Percentiles rank a stretch among this genome's conserved stretches.
These are phyloP conservation scores for Fusarium sororula DNA, from an alignment of 2,329 filamentous ascomycete species.

Conservation along the genomic window DNA sequence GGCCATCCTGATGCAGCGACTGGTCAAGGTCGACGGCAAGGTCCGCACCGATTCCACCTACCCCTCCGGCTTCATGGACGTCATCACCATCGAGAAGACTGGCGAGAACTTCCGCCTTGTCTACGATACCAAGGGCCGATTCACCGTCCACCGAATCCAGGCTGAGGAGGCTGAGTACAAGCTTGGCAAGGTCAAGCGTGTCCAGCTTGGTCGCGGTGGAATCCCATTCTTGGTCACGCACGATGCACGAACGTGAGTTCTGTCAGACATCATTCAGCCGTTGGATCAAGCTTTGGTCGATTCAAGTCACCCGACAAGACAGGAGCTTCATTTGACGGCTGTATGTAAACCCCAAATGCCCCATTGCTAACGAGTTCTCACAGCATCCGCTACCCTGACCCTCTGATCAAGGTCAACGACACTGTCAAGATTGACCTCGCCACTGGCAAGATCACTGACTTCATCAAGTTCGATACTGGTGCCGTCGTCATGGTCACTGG, in stretches of 20 bases:
- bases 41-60: conserved; percentile 98
- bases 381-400: conserved; percentile 99
- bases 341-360: conserved; percentile 56
- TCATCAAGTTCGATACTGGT: conserved; percentile 98
- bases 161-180: conserved; percentile 99
- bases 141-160: conserved; percentile 99
- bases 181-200: conserved; percentile 99
- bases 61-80: conserved; percentile 99
- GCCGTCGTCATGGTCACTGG: conserved; percentile 98
- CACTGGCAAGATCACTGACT: conserved; percentile 98
- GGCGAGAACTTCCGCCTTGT: conserved; percentile 99
- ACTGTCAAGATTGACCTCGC: conserved; percentile 98
- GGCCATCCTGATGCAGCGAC: conserved; percentile 98
- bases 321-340: conserved; percentile 60
- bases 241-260: conserved; percentile 99
- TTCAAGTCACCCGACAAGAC: conserved; percentile 51
- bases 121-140: conserved; percentile 99
- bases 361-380: conserved; percentile 51
- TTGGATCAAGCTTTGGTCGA: conserved; percentile 99
- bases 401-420: conserved; percentile 99
- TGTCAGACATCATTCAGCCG: conserved; percentile 98
- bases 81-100: conserved; percentile 99
- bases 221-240: conserved; percentile 99
- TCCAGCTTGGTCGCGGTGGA: conserved; percentile 98
- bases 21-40: conserved; percentile 99